These are phyloP conservation scores for Colletotrichum sp. DNA, from an alignment of 2,329 filamentous ascomycete genomes.

Conservation along the genomic window DNA sequence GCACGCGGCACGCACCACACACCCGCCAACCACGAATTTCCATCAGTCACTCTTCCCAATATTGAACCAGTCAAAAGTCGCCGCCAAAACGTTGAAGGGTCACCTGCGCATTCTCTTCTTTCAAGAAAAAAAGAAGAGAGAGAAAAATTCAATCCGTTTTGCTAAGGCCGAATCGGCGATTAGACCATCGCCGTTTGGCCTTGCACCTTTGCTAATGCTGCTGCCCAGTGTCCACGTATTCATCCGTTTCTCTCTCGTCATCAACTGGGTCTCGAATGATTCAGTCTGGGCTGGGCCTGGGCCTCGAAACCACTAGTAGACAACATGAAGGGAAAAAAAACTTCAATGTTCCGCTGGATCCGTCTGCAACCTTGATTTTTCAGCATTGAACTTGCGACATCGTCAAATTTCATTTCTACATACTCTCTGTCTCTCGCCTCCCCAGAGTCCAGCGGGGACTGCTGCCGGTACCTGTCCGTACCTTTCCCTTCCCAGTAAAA, in stretches of 20 bases:
- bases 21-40: not conserved
- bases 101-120: not conserved
- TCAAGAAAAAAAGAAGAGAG: not conserved
- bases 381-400: not conserved
- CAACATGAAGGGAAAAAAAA: not conserved
- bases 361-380: not conserved
- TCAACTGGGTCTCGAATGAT: not conserved
- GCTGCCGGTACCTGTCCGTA: slow-evolving; percentile 1
- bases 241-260: slow-evolving; percentile 2
- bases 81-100: not conserved
- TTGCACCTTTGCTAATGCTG: not conserved
- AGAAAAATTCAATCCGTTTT: not conserved
- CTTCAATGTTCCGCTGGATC: not conserved
- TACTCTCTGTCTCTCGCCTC: not conserved
- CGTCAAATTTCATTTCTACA: not conserved
- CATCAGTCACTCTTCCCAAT: not conserved
- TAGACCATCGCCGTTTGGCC: not conserved
- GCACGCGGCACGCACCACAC: not conserved
- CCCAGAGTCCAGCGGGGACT: not conserved
- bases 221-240: not conserved
- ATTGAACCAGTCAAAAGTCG: not conserved
- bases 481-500: not conserved
- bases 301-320: not conserved
- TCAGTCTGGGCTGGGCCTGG: not conserved
- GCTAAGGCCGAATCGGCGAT: not conserved